Evolutionary conservation across 176 grass and related monocot species (phyloP).

Genomic region (Zea mays): Zm-B73-REFERENCE-NAM-5.0 NC_050101.1:179467501-179468000

Average conservation of each 20-base stretch:
- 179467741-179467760: conserved; percentile 14
- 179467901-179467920: neutral
- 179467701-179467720: conserved; percentile 38
- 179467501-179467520: conserved; percentile 45
- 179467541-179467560: conserved; percentile 41
- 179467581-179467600: conserved; percentile 40
- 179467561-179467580: conserved; percentile 52
- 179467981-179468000: neutral
- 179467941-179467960: neutral
- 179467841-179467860: neutral
- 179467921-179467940: conserved; percentile 17
- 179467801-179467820: neutral
- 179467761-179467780: conserved; percentile 33
- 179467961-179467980: conserved; percentile 14
- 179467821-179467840: conserved; percentile 3
- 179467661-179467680: conserved; percentile 27
- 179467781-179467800: neutral
- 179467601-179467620: conserved; percentile 41
- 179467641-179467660: conserved; percentile 31
- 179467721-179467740: conserved; percentile 35
- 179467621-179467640: conserved; percentile 40
- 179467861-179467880: neutral
- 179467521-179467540: conserved; percentile 43
- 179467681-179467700: conserved; percentile 34
- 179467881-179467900: conserved; percentile 4